Percentiles rank a stretch among this genome's conserved stretches.
Conservation (phyloP, 1,139 yeast genomes). For the Hyphopichia khmerensis region DNA sequence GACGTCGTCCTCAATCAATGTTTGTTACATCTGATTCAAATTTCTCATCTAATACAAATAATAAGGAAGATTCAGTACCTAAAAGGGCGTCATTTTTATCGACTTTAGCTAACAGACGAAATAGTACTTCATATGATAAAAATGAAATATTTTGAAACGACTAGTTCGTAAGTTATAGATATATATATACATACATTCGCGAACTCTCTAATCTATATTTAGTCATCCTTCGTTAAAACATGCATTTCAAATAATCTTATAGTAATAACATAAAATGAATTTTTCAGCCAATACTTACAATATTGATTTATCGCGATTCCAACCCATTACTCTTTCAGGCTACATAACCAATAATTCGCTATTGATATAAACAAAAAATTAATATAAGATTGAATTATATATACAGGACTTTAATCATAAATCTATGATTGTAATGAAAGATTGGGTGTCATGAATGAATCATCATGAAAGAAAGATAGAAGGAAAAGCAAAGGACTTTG, state of each 20-base stretch:
- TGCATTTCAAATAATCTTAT: too few species aligned
- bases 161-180: too few species aligned
- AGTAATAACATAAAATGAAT: too few species aligned
- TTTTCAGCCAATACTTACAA: too few species aligned
- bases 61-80: neutral
- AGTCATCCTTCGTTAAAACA: too few species aligned
- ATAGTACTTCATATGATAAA: neutral
- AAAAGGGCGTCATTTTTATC: neutral
- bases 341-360: too few species aligned
- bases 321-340: too few species aligned
- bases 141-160: neutral
- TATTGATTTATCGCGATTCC: too few species aligned
- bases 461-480: neutral
- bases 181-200: too few species aligned
- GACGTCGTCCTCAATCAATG: conserved; percentile 1
- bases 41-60: neutral
- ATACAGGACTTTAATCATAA: conserved; percentile 12
- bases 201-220: too few species aligned
- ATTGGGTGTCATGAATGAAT: too few species aligned
- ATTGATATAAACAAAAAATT: conserved; percentile 1
- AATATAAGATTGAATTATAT: conserved; percentile 12
- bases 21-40: neutral
- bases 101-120: neutral
- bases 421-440: neutral
- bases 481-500: neutral